Conservation (phyloP, 2,329 filamentous ascomycete species). For the Ophiostoma triangulosporum region DNA sequence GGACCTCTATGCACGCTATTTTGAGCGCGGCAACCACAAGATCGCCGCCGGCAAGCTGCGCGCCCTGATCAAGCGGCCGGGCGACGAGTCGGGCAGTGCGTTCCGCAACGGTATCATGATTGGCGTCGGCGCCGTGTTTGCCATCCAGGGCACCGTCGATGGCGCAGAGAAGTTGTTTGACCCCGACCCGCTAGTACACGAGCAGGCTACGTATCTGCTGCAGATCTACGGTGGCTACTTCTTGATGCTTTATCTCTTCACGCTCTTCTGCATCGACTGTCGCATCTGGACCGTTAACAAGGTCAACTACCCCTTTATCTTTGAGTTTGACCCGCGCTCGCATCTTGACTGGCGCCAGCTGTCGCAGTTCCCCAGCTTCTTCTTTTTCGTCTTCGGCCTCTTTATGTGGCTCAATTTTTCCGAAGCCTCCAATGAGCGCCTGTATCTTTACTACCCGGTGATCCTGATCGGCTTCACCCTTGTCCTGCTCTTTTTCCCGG, state of each 20-base stretch:
- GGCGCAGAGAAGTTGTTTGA: conserved; percentile 39
- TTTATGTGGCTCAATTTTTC: conserved; percentile 85
- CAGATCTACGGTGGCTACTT: conserved; percentile 94
- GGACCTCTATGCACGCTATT: conserved; percentile 87
- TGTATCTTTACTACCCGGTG: conserved; percentile 81
- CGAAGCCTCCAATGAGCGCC: conserved; percentile 44
- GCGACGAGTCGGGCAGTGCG: conserved; percentile 41
- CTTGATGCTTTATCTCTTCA: conserved; percentile 63
- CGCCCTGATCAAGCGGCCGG: conserved; percentile 47
- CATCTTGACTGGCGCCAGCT: conserved; percentile 83
- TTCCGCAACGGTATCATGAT: conserved; percentile 53
- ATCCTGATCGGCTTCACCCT: conserved; percentile 58
- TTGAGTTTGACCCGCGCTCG: conserved; percentile 83
- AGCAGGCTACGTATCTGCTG: conserved; percentile 54
- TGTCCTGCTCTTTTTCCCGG: conserved; percentile 61
- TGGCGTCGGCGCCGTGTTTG: conserved; percentile 53
- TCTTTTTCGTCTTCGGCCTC: conserved; percentile 63
- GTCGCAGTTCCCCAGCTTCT: conserved; percentile 73
- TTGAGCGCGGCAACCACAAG: conserved; percentile 87
- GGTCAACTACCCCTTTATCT: conserved; percentile 94
- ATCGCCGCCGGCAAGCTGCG: conserved; percentile 79
- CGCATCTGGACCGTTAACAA: conserved; percentile 70
- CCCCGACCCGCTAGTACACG: conserved; percentile 31
- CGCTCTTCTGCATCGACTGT: conserved; percentile 77
- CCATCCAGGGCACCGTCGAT: conserved; percentile 50